Base-by-base conservation (phyloP, 2,329 filamentous ascomycete species). In the Achaetomium macrosporum region DNA sequence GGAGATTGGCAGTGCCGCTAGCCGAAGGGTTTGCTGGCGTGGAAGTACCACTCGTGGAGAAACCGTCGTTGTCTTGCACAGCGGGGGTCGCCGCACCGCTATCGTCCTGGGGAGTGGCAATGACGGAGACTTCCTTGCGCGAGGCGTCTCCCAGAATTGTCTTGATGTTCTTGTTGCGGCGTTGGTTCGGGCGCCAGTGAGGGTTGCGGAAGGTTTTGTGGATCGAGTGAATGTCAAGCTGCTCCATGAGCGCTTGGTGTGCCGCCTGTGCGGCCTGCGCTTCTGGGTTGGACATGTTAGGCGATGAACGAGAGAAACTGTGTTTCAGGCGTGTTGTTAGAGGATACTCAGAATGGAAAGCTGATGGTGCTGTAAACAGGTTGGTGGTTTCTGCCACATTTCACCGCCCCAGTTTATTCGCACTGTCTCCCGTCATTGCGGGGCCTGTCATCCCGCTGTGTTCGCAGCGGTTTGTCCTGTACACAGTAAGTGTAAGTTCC, bases 91-190 rank as follows among this genome's bases (percentile, higher is more conserved):
- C 88, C 49, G 83, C 78, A 60, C 90, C 90, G 65, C 87, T 91
- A 61, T 72, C 67, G 68, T 87, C 85, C 66, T 88, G 86, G 0
- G 89, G 79, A 1, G 82, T 96, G 15, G 87, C 89, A 65, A 91
- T 77, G 35, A 88, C 79, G 3, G 90, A 95, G n/a, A 90, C 89
- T 74, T 97, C 92, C 66, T 87, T 89, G 62, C 90, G 86, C 19
- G 88, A 83, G 12, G 87, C 88, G 65, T 99, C 93, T 55, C 90
- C 87, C 56, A 99, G 79, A 57, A 99, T 93, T 63, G 95, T 89
- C 72, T 97, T 97, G 71, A 97, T 85, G 71, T 96, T 97, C 77
- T 99, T 99, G 81, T 99, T 99, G 71, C 93, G 89, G 47, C 93
- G 90, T 70, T 91, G 87, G 60, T 92, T 90, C 15, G 93, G 90